These are phyloP conservation scores for Penicillium odoratum DNA, from an alignment of 495 filamentous ascomycete species.

Conservation along the genomic window DNA sequence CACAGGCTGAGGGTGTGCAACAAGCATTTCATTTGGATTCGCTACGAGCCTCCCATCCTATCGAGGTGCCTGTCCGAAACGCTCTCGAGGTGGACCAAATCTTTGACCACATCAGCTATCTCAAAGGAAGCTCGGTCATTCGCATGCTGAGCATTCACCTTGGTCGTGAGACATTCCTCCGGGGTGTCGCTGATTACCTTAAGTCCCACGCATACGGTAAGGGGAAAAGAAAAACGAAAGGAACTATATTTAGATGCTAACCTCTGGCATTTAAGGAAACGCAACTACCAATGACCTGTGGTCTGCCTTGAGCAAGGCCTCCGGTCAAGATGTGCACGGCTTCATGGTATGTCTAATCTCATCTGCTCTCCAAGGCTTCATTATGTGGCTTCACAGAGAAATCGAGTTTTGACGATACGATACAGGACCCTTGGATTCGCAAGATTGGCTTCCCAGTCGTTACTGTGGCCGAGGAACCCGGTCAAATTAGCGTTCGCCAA, in stretches of 20 bases:
- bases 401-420: slow-evolving; percentile 16
- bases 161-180: slow-evolving; percentile 79
- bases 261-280: slow-evolving; percentile 55
- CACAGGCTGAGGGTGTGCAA: slow-evolving; percentile 84
- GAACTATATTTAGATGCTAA: neutral
- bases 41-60: slow-evolving; percentile 87
- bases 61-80: slow-evolving; percentile 88
- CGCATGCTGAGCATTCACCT: slow-evolving; percentile 90
- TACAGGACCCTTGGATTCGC: slow-evolving; percentile 79
- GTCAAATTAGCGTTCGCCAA: slow-evolving; percentile 79
- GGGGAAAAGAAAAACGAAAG: neutral
- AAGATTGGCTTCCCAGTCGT: slow-evolving; percentile 92
- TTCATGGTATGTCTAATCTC: slow-evolving; percentile 66
- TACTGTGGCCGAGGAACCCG: slow-evolving; percentile 77
- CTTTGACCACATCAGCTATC: slow-evolving; percentile 92
- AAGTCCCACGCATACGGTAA: slow-evolving; percentile 76
- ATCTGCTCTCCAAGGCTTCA: neutral
- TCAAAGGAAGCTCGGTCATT: slow-evolving; percentile 93
- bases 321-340: slow-evolving; percentile 78
- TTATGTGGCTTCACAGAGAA: neutral
- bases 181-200: slow-evolving; percentile 85
- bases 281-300: slow-evolving; percentile 92
- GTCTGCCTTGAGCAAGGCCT: slow-evolving; percentile 84
- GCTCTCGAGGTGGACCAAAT: slow-evolving; percentile 95
- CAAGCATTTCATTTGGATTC: slow-evolving; percentile 86